Base-by-base conservation (phyloP, 2,329 filamentous ascomycete genomes). In the Aspergillus neotritici region DNA sequence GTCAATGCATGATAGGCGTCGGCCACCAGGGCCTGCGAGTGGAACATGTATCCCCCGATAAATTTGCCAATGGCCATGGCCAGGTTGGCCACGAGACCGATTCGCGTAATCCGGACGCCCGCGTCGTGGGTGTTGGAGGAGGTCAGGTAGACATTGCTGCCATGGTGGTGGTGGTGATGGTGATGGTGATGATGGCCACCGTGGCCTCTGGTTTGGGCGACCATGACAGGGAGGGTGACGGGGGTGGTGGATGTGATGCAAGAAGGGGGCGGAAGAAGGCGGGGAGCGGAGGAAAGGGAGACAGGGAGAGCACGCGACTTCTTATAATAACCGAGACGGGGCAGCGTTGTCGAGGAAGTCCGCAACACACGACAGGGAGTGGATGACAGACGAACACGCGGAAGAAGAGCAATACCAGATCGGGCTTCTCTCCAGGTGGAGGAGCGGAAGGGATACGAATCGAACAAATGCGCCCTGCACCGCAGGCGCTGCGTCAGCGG, bases 1-100 rank as follows among this genome's bases (percentile, higher is more conserved):
- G 91, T 94, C 54, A 97, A 77, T 58, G 89, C 91, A 71, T 98
- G 93, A 72, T 94, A 91, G 43, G 88, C 93, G 66, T 98, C 93
- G 61, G 93, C 90, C 47, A 90, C 75, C 75, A 95, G 86, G 46
- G 87, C 84, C 69, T 96, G 89, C 34, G 90, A 96, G 67, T 96
- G 90, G 75, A 98, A 97, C 53, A 84, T 74, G 71, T 93, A 95
- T 55, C 93, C 93, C 46, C 93, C 93, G 21, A 90, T 74, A 33
- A 91, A 93, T 67, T 98, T 98, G 53, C 82, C 86, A 56, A 97
- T 75, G 38, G 91, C 93, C 90, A 98, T 97, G 61, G 83, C 83
- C 41, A 97, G 74, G 66, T 98, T 98, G 55, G 90, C 87, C 61
- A 84, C 86, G 35, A 94, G 76, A 17, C 88, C 88, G 57, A 97